A percentile compares a stretch with the other conserved stretches of the same genome.
Conservation (phyloP, 768 basidiomycete species). For the Leucogyrophana mollusca region DNA sequence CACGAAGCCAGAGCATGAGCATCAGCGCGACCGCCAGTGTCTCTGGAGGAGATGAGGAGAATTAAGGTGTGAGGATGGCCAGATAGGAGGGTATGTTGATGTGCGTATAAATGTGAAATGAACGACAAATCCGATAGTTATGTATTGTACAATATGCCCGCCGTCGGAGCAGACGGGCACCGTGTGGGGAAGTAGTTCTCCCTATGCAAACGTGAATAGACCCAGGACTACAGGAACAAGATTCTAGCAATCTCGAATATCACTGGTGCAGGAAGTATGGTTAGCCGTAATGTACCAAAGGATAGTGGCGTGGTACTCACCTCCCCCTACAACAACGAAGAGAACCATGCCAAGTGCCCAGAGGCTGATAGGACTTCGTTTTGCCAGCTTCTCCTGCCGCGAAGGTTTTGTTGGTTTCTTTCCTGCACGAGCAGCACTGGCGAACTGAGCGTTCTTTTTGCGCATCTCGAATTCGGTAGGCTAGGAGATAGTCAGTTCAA, state of each 20-base stretch:
- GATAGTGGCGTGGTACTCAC: conserved; percentile 39
- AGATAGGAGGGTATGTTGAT: conserved; percentile 4
- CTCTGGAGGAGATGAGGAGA: conserved; percentile 48
- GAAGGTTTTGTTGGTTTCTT: conserved; percentile 76
- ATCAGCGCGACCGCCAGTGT: conserved; percentile 50
- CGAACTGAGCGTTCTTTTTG: conserved; percentile 79
- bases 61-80: conserved; percentile 23
- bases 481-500: conserved; percentile 32
- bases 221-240: conserved; percentile 55
- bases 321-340: conserved; percentile 81
- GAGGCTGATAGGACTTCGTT: conserved; percentile 71
- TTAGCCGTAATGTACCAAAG: neutral
- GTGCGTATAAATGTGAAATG: conserved; percentile 10
- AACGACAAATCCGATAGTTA: conserved; percentile 10
- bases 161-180: neutral
- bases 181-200: neutral
- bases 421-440: conserved; percentile 65
- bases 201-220: neutral
- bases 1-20: conserved; percentile 60
- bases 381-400: conserved; percentile 65
- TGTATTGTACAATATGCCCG: conserved; percentile 4
- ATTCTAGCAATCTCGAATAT: conserved; percentile 70
- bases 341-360: conserved; percentile 74
- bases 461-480: conserved; percentile 84
- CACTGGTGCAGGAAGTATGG: conserved; percentile 45